Base-by-base conservation (phyloP, 768 basidiomycete species). In the Trametes coccinea region DNA sequence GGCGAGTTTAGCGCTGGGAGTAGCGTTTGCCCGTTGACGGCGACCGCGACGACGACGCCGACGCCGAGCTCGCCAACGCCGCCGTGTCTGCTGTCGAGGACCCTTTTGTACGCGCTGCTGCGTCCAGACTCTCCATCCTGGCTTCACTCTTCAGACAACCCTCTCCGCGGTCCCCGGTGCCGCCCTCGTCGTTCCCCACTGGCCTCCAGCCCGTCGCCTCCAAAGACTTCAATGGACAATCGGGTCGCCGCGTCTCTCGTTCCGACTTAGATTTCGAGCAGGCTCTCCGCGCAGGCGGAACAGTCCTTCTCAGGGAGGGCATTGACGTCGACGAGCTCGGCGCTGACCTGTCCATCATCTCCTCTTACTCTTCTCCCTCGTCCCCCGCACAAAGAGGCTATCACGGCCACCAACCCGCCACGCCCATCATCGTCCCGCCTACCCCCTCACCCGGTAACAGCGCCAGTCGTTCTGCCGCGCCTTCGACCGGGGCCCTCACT, bases 221-320 rank as follows among this genome's bases (percentile, higher is more conserved):
- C 10, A 77, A 77, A 53, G 84, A 87, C 75, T 53, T 73, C 53
- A 72, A 70, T 69, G 75, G 73, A 70, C 52, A 68, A 69, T 34
- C 63, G 44, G 58, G 45, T 56, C 82, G 85, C 58, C 83, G 89
- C 33, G 72, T 81, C 47, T 92, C 92, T 45, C 84, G 90, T 43
- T 84, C 86, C 34, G 90, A 92, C 75, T 78, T 88, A 70, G 90
- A 92, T 71, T 94, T 94, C 67, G 92, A 93, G 75, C 84, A 86
- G 68, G 91, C 87, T 11, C 73, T 94, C 66, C 80, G 78, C 61
- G 78, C 78, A 10, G 84, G 84, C 44, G 87, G 83, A 27, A 94
- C 92, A 2, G 82, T 92, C 14, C 67, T 82, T 57, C 77, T 93
- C 51, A 83, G 80, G 63, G 90, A 93, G 72, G 85, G 89, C 40